Evolutionary conservation across 192 early-diverging fungal species (phyloP).

Genomic region (Gamsiella multidivaricata): DNA sequence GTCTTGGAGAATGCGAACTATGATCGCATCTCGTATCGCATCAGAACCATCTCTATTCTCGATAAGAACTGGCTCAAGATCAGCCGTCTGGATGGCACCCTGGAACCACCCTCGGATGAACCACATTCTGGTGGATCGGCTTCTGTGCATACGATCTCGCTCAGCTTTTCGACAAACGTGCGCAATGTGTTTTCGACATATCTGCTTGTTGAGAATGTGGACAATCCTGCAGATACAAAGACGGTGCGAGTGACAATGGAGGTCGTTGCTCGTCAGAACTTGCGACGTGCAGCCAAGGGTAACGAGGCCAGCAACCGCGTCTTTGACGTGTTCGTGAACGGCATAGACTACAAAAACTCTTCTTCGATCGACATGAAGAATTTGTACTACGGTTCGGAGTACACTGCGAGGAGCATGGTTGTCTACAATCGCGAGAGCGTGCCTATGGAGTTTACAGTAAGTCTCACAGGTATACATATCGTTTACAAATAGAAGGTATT

Average conservation of each 20-base stretch:
- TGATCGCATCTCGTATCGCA: conserved; percentile 69
- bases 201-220: conserved; percentile 76
- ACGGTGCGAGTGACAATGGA: conserved; percentile 79
- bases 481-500: not conserved
- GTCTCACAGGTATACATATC: not conserved
- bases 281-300: conserved; percentile 48
- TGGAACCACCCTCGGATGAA: conserved; percentile 63
- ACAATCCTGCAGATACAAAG: conserved; percentile 79
- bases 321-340: conserved; percentile 82
- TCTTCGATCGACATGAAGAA: conserved; percentile 75
- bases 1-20: conserved; percentile 66
- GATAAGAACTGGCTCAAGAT: conserved; percentile 76
- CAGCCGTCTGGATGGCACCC: conserved; percentile 74
- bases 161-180: conserved; percentile 67
- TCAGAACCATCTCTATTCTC: conserved; percentile 64
- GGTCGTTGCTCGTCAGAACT: conserved; percentile 62
- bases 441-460: conserved; percentile 81
- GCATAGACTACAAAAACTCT: conserved; percentile 59
- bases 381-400: conserved; percentile 78
- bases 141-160: conserved; percentile 61
- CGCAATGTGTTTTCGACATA: conserved; percentile 80
- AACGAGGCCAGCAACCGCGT: conserved; percentile 63
- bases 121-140: conserved; percentile 23
- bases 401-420: conserved; percentile 76
- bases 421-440: conserved; percentile 80